phyloP scores from a whole-genome alignment of 768 basidiomycete species.

The Leccinum arenicola region DNA sequence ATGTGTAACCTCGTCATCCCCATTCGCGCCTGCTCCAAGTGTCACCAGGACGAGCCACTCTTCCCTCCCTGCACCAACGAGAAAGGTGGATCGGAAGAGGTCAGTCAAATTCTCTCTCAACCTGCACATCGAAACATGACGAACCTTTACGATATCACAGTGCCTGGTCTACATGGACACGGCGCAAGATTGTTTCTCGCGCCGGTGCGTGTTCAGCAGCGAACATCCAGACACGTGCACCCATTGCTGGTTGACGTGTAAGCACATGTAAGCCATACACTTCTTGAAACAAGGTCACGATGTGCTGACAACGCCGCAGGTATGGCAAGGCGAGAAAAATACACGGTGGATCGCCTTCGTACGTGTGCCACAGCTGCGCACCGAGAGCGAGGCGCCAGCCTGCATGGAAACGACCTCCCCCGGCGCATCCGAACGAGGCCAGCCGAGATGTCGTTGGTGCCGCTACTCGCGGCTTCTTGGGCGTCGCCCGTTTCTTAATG shows the following conservation, averaged over 20 bases:
- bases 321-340: constrained; percentile 31
- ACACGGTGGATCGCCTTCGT: constrained; percentile 30
- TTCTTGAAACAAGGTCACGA: too few species aligned
- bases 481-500: constrained; percentile 9
- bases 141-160: constrained; percentile 4
- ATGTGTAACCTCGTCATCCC: constrained; percentile 33
- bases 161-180: constrained; percentile 27
- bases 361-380: constrained; percentile 27
- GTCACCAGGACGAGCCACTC: constrained; percentile 24
- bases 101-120: background rate
- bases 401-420: constrained; percentile 22
- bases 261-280: constrained; percentile 17
- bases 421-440: constrained; percentile 9
- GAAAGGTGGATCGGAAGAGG: constrained; percentile 18
- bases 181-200: constrained; percentile 32
- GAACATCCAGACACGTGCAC: constrained; percentile 26
- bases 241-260: constrained; percentile 30
- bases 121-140: background rate
- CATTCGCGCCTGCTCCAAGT: constrained; percentile 32
- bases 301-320: constrained; percentile 13
- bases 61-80: constrained; percentile 21
- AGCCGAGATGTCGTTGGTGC: background rate
- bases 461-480: constrained; percentile 7
- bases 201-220: constrained; percentile 28
- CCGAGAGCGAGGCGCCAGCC: constrained; percentile 18